A percentile compares a stretch with the other conserved stretches of the same genome.
Conservation (phyloP, 106 monocot genomes). For the Phalaenopsis equestris region DNA sequence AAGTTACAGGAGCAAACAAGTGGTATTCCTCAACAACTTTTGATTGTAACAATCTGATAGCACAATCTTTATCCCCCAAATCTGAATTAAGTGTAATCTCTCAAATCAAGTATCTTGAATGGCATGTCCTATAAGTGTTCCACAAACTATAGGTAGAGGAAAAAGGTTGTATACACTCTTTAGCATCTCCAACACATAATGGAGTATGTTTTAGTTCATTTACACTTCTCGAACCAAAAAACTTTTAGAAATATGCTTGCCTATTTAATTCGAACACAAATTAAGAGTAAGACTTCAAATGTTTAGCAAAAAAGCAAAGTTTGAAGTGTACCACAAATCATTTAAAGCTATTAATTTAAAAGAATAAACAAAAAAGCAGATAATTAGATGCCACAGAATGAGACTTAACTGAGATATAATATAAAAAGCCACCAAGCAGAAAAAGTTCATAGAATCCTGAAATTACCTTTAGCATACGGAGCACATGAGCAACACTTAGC, state of each 20-base stretch:
- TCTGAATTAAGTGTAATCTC: too few species aligned
- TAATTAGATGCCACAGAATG: not conserved
- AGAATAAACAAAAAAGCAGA: not conserved
- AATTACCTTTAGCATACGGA: slow-evolving; percentile 86
- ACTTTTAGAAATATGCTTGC: not conserved
- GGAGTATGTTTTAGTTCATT: not conserved
- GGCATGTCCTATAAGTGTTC: too few species aligned
- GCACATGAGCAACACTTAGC: slow-evolving; percentile 72
- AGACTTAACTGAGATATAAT: not conserved
- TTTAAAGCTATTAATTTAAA: not conserved
- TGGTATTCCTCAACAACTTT: too few species aligned
- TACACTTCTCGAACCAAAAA: not conserved
- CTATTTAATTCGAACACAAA: not conserved
- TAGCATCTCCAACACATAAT: not conserved
- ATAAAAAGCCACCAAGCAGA: not conserved
- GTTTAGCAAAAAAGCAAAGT: not conserved
- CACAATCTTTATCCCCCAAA: too few species aligned
- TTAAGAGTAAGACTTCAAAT: not conserved
- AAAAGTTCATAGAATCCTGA: not conserved
- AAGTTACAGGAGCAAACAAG: too few species aligned
- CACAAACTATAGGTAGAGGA: too few species aligned
- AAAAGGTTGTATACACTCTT: not conserved
- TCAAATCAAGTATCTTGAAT: too few species aligned
- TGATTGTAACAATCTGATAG: too few species aligned
- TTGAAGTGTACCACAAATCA: not conserved